Evolutionary conservation across 805 yeast species (phyloP), one percentile per base, ranked within the genome.

Genomic region (Debaryomyces tyrocola): DNA sequence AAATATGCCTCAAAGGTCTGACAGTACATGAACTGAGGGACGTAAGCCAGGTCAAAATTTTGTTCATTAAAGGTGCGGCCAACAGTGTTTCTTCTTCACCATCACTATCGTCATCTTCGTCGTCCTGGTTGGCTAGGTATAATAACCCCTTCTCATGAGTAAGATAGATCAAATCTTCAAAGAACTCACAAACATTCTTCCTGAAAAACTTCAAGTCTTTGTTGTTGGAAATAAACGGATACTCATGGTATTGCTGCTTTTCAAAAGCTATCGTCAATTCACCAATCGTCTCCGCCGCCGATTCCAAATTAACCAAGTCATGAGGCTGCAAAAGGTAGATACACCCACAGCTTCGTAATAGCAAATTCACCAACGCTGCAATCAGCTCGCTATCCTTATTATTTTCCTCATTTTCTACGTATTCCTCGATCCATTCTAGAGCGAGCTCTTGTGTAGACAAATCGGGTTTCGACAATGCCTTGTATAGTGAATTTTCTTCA

Each of bases 311-410:
- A 20, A 70, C 73, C 41, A 89, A 83, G 60, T 90, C 97, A 62
- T 91, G 96, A 21, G 81, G 79, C 48, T 83, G 84, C 8, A 88
- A 78, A 20, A 78, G 79, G 1, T 82, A 73, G 17, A 80, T 73
- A 41, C 90, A 84, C 0, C 96, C 96, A 59, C 88, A 82, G 41
- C 83, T 71, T 48, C 90, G 73, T 35, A 91, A 66, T 1, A 88
- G 54, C 41, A 90, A 72, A 62, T 91, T 90, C 37, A 90, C 66
- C 42, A 90, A 64, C 33, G 79, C 80, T 37, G 82, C 78, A 43
- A 87, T 64, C 2, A 90, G 83, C 11, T 59, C 60, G 45, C 72
- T 69, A 46, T 71, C 68, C 2, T 53, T 41, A 24, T 46, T 48
- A 6, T 40, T 45, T 24, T 45, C 44, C 10, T 37, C 41, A 39